Evolutionary conservation across 257 asterid genomes (phyloP), one percentile per base, ranked within the genome.

Genomic region (Solanum virginianum): DNA sequence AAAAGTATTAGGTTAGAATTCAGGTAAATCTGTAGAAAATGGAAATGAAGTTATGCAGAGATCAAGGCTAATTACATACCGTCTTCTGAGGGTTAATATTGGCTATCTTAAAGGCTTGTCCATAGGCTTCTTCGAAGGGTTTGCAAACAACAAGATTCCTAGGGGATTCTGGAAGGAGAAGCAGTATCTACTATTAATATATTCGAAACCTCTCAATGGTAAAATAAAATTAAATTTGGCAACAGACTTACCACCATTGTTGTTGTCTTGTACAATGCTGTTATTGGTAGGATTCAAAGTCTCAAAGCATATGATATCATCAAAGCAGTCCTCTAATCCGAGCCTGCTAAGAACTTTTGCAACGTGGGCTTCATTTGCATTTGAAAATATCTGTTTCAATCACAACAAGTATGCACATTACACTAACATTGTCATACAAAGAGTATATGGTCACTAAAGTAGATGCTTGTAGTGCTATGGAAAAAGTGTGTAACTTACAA

Each of bases 291-390:
- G 98, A 90, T 96, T 96, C 88, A 96, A 45, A 0, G 95, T 92
- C 94, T 96, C 98, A 24, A 93, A 96, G 86, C 92, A 88, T 53
- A 94, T 83, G n/a, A 96, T 85, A 71, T 88, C 92, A 14, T 94
- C 98, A 82, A 94, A 94, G 88, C 97, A 94, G 80, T 91, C 99
- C 89, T 93, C 98, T 85, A 93, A 87, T 69, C 98, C 97, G 4
- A 96, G 96, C 91, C 97, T 84, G 80, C 90, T 87, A 80, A 94
- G 91, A 85, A 94, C 90, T 86, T 86, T 85, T 29, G 94, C 97
- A 29, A 96, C 99, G 68, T 96, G 98, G 86, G 97, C 98, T 83
- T 94, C 98, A 85, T 96, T 93, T 80, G 93, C 99, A 87, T 96
- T 96, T 2, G 99, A 94, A 87, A 96, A 96, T 47, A 96, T 92